Evolutionary conservation across 345 rosid genomes (phyloP).

Genomic region (Orychophragmus violaceus): DNA sequence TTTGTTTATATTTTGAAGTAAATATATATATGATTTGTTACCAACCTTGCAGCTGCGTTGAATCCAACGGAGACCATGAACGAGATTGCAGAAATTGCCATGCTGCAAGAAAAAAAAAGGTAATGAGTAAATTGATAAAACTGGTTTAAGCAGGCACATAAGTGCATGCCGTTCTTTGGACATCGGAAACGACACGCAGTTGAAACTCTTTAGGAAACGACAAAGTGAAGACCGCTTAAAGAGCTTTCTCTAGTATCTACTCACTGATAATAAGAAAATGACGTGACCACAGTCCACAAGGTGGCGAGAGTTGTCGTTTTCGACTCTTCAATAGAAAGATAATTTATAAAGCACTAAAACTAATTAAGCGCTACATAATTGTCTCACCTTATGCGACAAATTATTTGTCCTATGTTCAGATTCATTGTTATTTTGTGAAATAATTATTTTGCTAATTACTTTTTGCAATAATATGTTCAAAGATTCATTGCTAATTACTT

Average conservation of each 20-base stretch:
- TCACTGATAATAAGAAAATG: background rate
- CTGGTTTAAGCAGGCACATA: background rate
- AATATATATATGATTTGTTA: background rate
- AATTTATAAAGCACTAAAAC: background rate
- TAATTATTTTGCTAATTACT: background rate
- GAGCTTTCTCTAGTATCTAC: background rate
- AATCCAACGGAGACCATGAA: constrained; percentile 67
- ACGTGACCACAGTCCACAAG: too few species aligned
- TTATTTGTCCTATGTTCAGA: background rate
- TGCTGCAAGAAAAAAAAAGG: constrained; percentile 31
- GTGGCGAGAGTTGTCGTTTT: constrained; percentile 2
- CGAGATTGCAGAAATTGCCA: constrained; percentile 52
- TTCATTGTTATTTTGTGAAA: background rate
- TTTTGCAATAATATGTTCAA: background rate
- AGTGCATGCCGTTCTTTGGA: background rate
- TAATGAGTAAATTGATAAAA: background rate
- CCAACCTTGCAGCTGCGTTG: constrained; percentile 72
- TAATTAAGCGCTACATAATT: background rate
- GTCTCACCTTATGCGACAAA: background rate
- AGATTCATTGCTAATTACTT: background rate
- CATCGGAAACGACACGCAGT: background rate
- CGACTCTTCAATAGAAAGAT: background rate
- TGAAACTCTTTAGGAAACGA: background rate
- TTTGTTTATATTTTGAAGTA: background rate
- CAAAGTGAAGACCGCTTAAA: background rate